Evolutionary conservation across 306 rosid species (phyloP), one percentile per base, ranked within the genome.

Genomic region (Herpetospermum pedunculosum): DNA sequence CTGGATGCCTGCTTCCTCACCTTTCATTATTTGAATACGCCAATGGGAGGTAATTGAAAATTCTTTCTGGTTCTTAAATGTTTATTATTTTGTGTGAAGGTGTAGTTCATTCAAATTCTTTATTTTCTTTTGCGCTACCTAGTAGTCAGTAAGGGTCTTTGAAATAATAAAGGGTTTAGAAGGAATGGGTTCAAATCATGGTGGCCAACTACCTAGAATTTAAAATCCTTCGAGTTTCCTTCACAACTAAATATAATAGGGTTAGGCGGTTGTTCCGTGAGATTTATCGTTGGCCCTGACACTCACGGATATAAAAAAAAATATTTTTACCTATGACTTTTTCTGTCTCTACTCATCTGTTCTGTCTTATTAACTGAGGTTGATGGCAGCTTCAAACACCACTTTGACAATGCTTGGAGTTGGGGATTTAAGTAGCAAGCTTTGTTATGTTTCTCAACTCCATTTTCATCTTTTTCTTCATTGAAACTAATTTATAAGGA

Each of bases 1-100:
- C 85, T 92, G 23, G 90, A 92, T 79, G 97, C 98, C 26, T 90
- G 98, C 84, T 92, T 92, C 76, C 83, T 92, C 76, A 86, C 98
- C 8, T 92, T 90, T 77, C 98, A 92, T 82, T 59, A 28, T 63
- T 96, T 92, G 80, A 35, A 29, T 81, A 83, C 88, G 18, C 83
- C 93, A 16, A 34, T 77, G 69, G 87, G 81, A 87, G 98, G 97
- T 92, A 83, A n/a, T 10, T 59, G 12, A 10, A 43, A 25, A 16
- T 26, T 58, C 32, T 38, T 63, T 65, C 72, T 63, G 70, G 7
- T 21, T 65, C 72, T 67, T 68, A 43, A 25, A 44, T 18, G 54
- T 14, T 2, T 44, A 25, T 14, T 68, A 32, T 14, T 35, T 68
- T 68, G 19, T 68, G 37, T 67, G 52, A 25, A 29, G 41, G 68